Conservation (phyloP, 768 basidiomycete genomes). For the Xerocomellus amylosporus region DNA sequence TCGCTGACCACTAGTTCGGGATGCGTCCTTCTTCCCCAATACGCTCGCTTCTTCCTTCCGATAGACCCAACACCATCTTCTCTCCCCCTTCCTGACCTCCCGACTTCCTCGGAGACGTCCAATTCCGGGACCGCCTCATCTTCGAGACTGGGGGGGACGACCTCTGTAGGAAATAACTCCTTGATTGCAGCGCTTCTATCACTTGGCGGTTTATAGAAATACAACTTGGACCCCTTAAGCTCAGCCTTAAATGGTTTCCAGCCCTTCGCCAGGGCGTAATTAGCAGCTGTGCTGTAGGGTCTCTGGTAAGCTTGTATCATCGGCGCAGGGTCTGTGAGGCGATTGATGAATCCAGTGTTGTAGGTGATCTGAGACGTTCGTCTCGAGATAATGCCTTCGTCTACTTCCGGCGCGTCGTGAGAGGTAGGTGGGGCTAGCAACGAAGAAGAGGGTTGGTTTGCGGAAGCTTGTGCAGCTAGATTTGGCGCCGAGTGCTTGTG, state of each 20-base stretch:
- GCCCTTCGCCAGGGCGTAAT: constrained; percentile 51
- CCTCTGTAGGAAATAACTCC: constrained; percentile 67
- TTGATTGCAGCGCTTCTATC: constrained; percentile 65
- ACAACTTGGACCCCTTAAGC: constrained; percentile 79
- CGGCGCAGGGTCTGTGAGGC: constrained; percentile 52
- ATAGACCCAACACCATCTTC: constrained; percentile 28
- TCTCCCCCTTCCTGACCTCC: constrained; percentile 33
- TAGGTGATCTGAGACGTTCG: constrained; percentile 79
- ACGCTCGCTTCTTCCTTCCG: constrained; percentile 60
- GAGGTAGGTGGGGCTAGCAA: constrained; percentile 51
- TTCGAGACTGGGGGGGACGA: constrained; percentile 54
- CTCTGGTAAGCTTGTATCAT: constrained; percentile 31
- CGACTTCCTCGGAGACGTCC: constrained; percentile 29
- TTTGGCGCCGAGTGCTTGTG: constrained; percentile 27
- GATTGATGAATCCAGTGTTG: constrained; percentile 74
- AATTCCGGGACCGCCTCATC: constrained; percentile 37
- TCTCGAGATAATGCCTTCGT: constrained; percentile 41
- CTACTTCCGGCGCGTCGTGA: constrained; percentile 39
- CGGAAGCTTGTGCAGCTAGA: constrained; percentile 6
- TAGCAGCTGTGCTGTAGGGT: constrained; percentile 32
- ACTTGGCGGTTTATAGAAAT: constrained; percentile 81
- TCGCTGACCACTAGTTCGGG: constrained; percentile 55
- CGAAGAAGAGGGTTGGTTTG: constrained; percentile 41
- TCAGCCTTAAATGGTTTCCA: constrained; percentile 90
- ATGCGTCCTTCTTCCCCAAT: constrained; percentile 76